Evolutionary conservation across 2,329 filamentous ascomycete species (phyloP), one percentile per base, ranked within the genome.

Genomic region (Penicillium sp.): DNA sequence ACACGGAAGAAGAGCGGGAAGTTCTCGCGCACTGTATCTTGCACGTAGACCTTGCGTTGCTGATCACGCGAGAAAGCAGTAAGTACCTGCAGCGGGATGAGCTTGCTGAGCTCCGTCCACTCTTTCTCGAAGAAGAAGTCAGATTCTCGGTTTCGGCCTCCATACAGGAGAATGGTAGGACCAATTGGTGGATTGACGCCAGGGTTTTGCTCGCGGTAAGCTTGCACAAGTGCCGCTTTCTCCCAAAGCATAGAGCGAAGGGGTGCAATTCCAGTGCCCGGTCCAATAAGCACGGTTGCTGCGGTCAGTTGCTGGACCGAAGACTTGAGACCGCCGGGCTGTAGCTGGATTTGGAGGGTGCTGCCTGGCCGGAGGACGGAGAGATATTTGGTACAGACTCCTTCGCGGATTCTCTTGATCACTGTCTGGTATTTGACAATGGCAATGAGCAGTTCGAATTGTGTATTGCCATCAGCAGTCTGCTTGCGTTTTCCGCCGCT

Each of bases 341-440:
- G 75, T 62, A 87, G 68, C 2, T 81, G 79, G 16, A 95, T 80
- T 25, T 75, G 80, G 16, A 96, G 76, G 0, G 75, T 73, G 10
- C 86, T 85, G 1, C 82, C 82, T 0, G 79, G 75, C 5, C 75
- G 72, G 0, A 97, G 80, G 5, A 81, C 79, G 21, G 88, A 83
- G 19, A 97, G 81, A 70, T 97, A 97, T 25, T 90, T 84, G 5
- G 94, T 96, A 73, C 92, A 97, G 47, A 99, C 87, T 1, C 94
- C 94, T 68, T 93, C 84, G 19, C 94, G 84, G 3, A 90, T 87
- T 60, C 89, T 88, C 68, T 90, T 90, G 58, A 96, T 89, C 29
- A 96, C 86, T 1, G 92, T 96, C 61, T 87, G 86, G 74, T 96
- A 97, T 70, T 93, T 92, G 58, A 99, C 92, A 55, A 97, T 87